Conservation (phyloP, 169 alveolate species). For the Babesia divergens region DNA sequence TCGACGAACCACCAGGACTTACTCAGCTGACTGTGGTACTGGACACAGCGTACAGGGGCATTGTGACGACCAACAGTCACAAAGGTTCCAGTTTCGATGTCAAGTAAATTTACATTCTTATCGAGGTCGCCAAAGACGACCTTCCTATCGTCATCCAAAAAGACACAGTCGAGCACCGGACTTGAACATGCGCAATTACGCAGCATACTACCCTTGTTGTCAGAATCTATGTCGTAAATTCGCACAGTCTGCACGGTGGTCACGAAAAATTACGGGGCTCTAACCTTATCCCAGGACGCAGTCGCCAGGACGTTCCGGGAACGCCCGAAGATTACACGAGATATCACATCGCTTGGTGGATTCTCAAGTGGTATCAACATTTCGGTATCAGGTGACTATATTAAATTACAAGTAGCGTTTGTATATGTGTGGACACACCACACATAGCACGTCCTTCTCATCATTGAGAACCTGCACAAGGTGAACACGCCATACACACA, state of each 20-base stretch:
- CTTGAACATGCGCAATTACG: conserved; percentile 10
- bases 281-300: conserved; percentile 69
- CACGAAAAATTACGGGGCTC: background rate
- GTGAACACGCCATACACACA: background rate
- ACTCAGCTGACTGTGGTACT: conserved; percentile 41
- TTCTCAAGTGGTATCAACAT: conserved; percentile 40
- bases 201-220: conserved; percentile 7
- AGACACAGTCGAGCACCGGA: conserved; percentile 57
- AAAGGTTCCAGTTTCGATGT: conserved; percentile 34
- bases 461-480: conserved; percentile 22
- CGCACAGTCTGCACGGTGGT: conserved; percentile 25
- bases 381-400: background rate
- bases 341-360: conserved; percentile 47
- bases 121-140: conserved; percentile 50
- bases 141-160: conserved; percentile 51
- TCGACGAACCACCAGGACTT: background rate
- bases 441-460: conserved; percentile 33
- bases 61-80: conserved; percentile 45
- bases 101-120: conserved; percentile 38
- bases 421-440: conserved; percentile 43
- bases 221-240: conserved; percentile 19
- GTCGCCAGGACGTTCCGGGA: conserved; percentile 52
- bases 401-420: conserved; percentile 2
- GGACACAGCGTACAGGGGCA: conserved; percentile 59
- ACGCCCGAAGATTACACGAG: conserved; percentile 54